Evolutionary conservation across 2,329 filamentous ascomycete species (phyloP), one percentile per base, ranked within the genome.

Genomic region (Apiospora koreana): DNA sequence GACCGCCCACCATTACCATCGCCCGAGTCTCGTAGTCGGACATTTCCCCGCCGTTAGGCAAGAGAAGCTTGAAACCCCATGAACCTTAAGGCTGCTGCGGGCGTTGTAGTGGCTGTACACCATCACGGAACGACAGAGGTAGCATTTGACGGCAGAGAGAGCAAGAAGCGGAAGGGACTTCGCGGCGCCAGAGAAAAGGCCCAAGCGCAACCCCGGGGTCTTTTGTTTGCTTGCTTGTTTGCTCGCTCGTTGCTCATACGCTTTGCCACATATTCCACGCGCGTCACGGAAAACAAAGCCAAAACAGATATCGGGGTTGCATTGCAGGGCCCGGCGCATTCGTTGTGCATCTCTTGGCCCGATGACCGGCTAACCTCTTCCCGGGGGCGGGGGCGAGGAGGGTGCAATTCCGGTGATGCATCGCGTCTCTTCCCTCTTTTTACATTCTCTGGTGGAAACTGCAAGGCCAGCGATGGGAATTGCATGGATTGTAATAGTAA

Each of bases 261-360:
- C 31, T n/a, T 62, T 3, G 31, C 31, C 31, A 10, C 31, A 14
- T 23, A 21, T 31, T 62, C 35, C 54, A 62, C 9, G 31, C 28
- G 21, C 54, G 54, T 62, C 31, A 31, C 28, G 31, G 54, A 62
- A 62, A 62, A 31, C 14, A 16, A 62, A 38, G 54, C n/a, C 54
- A 31, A 62, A 62, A 62, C 54, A 38, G 54, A 62, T 12, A 21
- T 62, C 54, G 54, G 54, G 54, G 54, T 62, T 62, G 54, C 31
- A 62, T 62, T 38, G 54, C 54, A n/a, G 31, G 21, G 23, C 48
- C 23, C 25, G 12, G 48, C 48, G 23, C 48, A 5, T 31, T 31
- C 7, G 48, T 31, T 12, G 28, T 54, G 48, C 48, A 31, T 23
- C 7, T 38, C 31, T n/a, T 21, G 31, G 54, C 54, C 31, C 54